Conservation (phyloP, 2,329 filamentous ascomycete genomes). For the Fusarium sp. region DNA sequence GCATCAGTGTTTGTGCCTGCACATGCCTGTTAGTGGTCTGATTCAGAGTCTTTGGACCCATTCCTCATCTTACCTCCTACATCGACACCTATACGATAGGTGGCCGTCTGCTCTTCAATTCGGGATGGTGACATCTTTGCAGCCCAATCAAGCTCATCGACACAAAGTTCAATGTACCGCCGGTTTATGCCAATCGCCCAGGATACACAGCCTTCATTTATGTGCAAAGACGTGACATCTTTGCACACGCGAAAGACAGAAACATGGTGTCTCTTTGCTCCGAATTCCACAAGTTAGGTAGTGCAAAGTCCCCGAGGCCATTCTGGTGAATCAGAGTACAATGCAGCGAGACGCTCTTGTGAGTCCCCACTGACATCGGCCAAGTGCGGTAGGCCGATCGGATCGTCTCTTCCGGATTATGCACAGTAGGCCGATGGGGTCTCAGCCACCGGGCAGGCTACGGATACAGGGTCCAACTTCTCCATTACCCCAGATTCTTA, state of each 20-base stretch:
- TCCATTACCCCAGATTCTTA: neutral
- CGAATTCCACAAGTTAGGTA: neutral
- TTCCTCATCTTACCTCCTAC: constrained; percentile 5
- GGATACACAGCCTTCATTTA: neutral
- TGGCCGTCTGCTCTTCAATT: neutral
- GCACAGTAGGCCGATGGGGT: neutral
- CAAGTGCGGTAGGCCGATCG: neutral
- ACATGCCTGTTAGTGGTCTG: neutral
- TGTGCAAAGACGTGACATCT: neutral
- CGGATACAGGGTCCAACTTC: neutral
- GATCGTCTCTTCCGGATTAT: neutral
- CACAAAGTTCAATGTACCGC: neutral
- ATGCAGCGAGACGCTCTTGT: neutral
- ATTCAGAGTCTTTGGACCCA: neutral
- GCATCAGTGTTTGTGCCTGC: constrained; percentile 25
- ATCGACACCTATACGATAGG: neutral
- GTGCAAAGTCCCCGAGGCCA: neutral
- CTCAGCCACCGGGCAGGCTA: neutral
- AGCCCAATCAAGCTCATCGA: neutral
- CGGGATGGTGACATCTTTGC: neutral
- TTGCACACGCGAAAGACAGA: neutral
- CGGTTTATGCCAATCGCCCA: neutral
- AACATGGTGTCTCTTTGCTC: neutral
- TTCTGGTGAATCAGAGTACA: neutral
- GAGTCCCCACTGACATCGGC: neutral